These are phyloP conservation scores for Triadica sebifera DNA, from an alignment of 345 rosid genomes.

Conservation along the genomic window DNA sequence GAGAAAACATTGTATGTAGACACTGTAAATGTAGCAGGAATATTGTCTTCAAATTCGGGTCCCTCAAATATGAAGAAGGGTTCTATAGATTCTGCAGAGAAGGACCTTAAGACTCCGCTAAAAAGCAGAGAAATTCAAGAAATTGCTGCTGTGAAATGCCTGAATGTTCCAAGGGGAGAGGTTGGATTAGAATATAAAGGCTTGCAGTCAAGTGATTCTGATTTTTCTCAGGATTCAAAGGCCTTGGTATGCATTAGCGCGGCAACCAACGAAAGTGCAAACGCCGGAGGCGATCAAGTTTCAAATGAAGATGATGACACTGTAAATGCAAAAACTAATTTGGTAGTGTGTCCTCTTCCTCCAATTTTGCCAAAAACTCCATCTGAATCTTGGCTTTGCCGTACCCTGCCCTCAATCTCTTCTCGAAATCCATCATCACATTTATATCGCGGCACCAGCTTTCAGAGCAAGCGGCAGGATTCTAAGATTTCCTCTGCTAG, in stretches of 20 bases:
- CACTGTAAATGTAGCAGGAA: conserved; percentile 41
- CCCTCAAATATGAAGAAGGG: conserved; percentile 27
- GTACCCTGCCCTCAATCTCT: conserved; percentile 59
- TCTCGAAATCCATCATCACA: conserved; percentile 41
- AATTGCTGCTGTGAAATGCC: conserved; percentile 9
- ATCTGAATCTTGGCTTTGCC: conserved; percentile 89
- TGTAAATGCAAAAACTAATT: conserved; percentile 19
- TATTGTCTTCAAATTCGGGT: conserved; percentile 27
- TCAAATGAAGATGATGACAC: conserved; percentile 26
- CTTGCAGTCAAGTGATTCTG: too few relatives aligned
- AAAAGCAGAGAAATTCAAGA: conserved; percentile 27
- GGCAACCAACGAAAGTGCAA: conserved; percentile 23
- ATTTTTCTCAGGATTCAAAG: conserved; percentile 28
- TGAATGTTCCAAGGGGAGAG: too few relatives aligned
- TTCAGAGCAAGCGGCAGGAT: conserved; percentile 41
- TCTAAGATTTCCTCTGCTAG: conserved; percentile 28
- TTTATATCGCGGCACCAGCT: conserved; percentile 28
- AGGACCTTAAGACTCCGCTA: conserved; percentile 12
- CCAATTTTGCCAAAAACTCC: conserved; percentile 77
- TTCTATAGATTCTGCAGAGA: conserved; percentile 10
- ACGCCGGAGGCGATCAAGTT: conserved; percentile 20
- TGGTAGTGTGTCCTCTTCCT: conserved; percentile 32
- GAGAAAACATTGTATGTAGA: conserved; percentile 71
- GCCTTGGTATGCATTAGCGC: conserved; percentile 32
- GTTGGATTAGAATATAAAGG: too few relatives aligned